Conservation (phyloP, 2,329 filamentous ascomycete species). For the Colletotrichum eleusines region DNA sequence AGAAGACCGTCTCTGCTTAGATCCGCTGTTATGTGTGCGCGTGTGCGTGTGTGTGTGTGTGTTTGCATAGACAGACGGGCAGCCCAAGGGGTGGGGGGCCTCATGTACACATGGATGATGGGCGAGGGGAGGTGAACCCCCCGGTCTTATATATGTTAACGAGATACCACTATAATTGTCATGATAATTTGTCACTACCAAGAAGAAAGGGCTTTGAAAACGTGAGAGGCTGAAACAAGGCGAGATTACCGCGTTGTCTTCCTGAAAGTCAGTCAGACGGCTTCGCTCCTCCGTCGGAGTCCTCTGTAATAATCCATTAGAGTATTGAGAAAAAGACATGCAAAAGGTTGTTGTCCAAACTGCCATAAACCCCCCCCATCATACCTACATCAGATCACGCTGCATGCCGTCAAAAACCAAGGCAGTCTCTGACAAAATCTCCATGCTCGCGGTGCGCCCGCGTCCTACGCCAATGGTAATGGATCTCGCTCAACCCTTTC, state of each 20-base stretch:
- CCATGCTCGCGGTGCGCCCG: too few species aligned
- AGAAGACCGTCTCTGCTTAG: conserved; percentile 28
- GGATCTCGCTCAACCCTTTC: too few species aligned
- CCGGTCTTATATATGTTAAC: conserved; percentile 15
- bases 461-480: too few species aligned
- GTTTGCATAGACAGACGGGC: too few species aligned
- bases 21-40: too few species aligned
- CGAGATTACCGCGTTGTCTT: too few species aligned
- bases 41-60: neutral
- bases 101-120: neutral
- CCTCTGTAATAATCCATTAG: too few species aligned
- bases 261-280: neutral
- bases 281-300: neutral
- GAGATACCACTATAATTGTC: conserved; percentile 26
- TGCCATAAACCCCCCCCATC: too few species aligned
- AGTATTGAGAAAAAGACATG: too few species aligned
- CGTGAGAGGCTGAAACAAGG: neutral
- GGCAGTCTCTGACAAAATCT: too few species aligned
- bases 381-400: neutral
- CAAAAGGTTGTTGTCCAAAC: neutral
- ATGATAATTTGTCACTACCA: neutral
- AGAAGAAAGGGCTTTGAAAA: neutral
- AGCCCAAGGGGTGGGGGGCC: neutral
- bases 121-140: neutral
- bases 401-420: neutral